These are phyloP conservation scores for Solanum ahanhuiri DNA, from an alignment of 257 asterid species.

Conservation along the genomic window DNA sequence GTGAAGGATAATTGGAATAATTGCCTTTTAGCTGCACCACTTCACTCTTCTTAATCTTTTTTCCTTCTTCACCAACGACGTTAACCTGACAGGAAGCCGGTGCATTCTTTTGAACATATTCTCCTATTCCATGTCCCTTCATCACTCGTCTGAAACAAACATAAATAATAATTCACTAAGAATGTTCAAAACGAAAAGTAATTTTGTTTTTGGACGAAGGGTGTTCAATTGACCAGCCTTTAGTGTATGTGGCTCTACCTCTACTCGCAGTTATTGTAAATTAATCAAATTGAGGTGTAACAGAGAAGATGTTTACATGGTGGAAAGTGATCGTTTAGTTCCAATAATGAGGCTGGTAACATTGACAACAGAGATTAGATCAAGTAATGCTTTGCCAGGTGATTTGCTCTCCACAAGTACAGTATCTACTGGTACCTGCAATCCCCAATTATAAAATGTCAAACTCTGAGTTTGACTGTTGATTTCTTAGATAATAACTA, in stretches of 20 bases:
- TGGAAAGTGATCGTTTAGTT: conserved; percentile 7
- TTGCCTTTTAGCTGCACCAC: background rate
- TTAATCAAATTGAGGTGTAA: background rate
- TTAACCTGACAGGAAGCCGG: conserved; percentile 55
- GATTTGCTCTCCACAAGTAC: conserved; percentile 81
- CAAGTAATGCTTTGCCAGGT: conserved; percentile 55
- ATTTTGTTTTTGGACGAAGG: background rate
- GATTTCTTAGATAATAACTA: background rate
- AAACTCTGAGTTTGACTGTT: background rate
- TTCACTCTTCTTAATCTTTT: background rate
- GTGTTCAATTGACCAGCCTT: background rate
- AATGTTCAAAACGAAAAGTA: background rate
- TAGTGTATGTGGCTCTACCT: too few species aligned
- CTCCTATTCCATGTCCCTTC: conserved; percentile 53
- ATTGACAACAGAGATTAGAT: conserved; percentile 52
- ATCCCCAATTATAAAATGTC: background rate
- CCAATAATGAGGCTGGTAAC: conserved; percentile 62
- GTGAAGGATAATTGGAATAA: background rate
- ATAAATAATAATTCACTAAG: background rate
- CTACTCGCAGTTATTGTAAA: background rate
- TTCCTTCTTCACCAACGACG: conserved; percentile 26
- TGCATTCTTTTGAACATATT: conserved; percentile 57
- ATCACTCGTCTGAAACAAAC: conserved; percentile 32
- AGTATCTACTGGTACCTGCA: conserved; percentile 62
- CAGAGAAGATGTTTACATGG: background rate